Percentiles rank a stretch among this genome's conserved stretches.
Evolutionary conservation across 768 basidiomycete genomes (phyloP).

Genomic region (Leccinum pellstonianum): DNA sequence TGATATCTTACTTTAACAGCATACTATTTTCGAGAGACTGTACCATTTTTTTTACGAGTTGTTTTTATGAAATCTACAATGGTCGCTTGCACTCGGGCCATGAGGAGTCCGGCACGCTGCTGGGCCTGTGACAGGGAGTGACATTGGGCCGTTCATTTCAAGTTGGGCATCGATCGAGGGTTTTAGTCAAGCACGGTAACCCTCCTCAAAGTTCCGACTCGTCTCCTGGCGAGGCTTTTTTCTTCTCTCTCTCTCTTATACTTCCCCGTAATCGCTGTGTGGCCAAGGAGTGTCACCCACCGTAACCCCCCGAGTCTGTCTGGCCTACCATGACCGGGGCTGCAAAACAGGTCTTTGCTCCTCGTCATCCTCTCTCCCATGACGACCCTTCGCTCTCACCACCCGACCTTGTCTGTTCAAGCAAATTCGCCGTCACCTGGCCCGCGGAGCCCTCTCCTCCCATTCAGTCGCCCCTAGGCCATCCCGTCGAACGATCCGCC

Average conservation of each 20-base stretch:
- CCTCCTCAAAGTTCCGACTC: constrained; percentile 14
- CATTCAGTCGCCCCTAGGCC: constrained; percentile 34
- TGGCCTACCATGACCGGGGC: constrained; percentile 26
- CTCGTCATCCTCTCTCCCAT: constrained; percentile 46
- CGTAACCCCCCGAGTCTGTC: background rate
- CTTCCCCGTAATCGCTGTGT: constrained; percentile 3
- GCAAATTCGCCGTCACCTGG: constrained; percentile 62
- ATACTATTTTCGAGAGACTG: constrained; percentile 25
- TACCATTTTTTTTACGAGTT: constrained; percentile 15
- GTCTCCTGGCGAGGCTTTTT: constrained; percentile 29
- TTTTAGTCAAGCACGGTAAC: constrained; percentile 13
- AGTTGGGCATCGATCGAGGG: constrained; percentile 30
- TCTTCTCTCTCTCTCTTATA: constrained; percentile 7
- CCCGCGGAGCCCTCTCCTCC: constrained; percentile 45
- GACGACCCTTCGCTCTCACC: constrained; percentile 42
- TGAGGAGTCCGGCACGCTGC: constrained; percentile 24
- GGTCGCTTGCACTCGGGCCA: constrained; percentile 21
- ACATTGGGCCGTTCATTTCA: constrained; percentile 26
- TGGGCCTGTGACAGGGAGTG: constrained; percentile 29
- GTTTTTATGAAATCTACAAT: constrained; percentile 32
- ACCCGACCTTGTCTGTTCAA: constrained; percentile 46
- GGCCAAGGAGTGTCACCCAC: constrained; percentile 15
- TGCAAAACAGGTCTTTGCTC: constrained; percentile 41
- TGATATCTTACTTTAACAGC: constrained; percentile 30
- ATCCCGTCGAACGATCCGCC: constrained; percentile 38